Evolutionary conservation across 169 alveolate species (phyloP), one percentile per base, ranked within the genome.

Genomic region (Cryptosporidium felis): DNA sequence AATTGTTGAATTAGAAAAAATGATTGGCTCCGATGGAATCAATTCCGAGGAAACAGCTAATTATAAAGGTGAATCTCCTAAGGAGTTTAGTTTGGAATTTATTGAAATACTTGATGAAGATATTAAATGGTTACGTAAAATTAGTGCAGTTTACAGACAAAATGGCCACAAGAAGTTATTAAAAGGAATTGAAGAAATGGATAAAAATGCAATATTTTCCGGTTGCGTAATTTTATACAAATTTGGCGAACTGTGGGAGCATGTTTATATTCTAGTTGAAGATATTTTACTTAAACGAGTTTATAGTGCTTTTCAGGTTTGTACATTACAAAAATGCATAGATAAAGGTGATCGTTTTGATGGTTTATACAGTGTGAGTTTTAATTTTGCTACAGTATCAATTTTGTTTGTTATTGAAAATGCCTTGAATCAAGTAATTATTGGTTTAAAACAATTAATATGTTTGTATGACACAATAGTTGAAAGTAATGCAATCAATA

Each of bases 161-260:
- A 21, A 74, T 18, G 85, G 85, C 2, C 85, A 74, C 41, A 74
- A 74, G 42, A 74, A 36, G 34, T 28, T 74, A 10, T 12, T 74
- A 2, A 49, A 36, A 18, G 85, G 85, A 21, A 56, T 74, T 3
- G 74, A 74, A 10, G 46, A 53, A 18, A 32, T 49, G 74, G 85
- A 74, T 10, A 74, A 32, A 21, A 18, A 34, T 49, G 32, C 59
- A 21, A 74, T 53, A 18, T 1, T 34, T 38, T 74, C 53, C 5
- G 74, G 85, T 21, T 74, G 74, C 46, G 3, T 74, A 74, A 56
- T 74, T n/a, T 18, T 74, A 32, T 45, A 74, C 28, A 51, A 74
- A 21, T 74, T 74, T 38, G 58, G 58, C 41, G 85, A 74, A 36
- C n/a, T 74, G 56, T 74, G 74, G 85, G 85, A 74, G 23, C 85